A percentile compares a stretch with the other conserved stretches of the same genome.
Evolutionary conservation across 2,329 filamentous ascomycete genomes (phyloP).

Genomic region (Sordariomycetes sp.): DNA sequence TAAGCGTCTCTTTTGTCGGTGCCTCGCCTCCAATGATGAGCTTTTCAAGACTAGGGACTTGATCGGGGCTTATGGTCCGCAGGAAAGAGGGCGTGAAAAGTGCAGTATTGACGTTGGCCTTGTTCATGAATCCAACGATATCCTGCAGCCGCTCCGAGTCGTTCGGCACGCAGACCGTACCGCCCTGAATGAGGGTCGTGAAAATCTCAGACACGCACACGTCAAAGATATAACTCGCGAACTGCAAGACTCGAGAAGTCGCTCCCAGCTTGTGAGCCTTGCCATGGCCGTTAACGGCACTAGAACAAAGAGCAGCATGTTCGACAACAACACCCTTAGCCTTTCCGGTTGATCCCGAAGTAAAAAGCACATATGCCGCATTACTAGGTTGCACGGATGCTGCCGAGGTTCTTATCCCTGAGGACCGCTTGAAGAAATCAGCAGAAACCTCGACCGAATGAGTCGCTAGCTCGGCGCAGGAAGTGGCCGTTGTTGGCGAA

Average conservation of each 20-base stretch:
- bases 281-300: slow-evolving; percentile 9
- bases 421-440: too few species aligned
- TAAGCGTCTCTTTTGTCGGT: neutral
- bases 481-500: neutral
- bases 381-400: neutral
- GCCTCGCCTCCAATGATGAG: slow-evolving; percentile 4
- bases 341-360: slow-evolving; percentile 13
- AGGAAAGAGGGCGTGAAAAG: slow-evolving; percentile 7
- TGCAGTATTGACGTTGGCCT: slow-evolving; percentile 11
- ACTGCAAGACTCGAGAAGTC: slow-evolving; percentile 18
- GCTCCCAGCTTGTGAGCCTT: slow-evolving; percentile 12
- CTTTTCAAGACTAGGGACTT: slow-evolving; percentile 1
- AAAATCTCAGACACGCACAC: slow-evolving; percentile 6
- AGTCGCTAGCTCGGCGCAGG: neutral
- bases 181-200: slow-evolving; percentile 5
- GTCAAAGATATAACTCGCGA: slow-evolving; percentile 9
- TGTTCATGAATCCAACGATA: slow-evolving; percentile 2
- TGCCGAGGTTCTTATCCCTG: too few species aligned
- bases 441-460: neutral
- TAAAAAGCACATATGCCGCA: slow-evolving; percentile 12
- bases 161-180: slow-evolving; percentile 6
- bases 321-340: slow-evolving; percentile 13
- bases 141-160: slow-evolving; percentile 7
- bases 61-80: neutral
- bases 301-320: slow-evolving; percentile 9